Evolutionary conservation across 306 rosid genomes (phyloP).

Genomic region (Malus sylvestris): DNA sequence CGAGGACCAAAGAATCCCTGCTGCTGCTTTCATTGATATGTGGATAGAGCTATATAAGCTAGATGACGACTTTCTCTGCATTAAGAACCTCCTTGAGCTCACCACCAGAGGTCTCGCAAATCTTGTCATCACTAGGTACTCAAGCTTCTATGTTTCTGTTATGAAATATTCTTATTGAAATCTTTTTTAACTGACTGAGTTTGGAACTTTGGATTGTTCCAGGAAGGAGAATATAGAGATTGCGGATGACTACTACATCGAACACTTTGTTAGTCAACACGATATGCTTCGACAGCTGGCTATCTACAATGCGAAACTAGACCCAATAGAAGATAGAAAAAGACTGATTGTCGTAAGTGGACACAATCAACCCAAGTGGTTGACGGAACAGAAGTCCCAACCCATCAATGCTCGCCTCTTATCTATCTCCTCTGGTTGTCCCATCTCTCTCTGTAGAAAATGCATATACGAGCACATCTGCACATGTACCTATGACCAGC

Average conservation of each 20-base stretch:
- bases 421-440: conserved; percentile 45
- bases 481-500: background rate
- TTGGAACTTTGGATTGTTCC: background rate
- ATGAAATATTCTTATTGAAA: conserved; percentile 30
- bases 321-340: conserved; percentile 22
- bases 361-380: conserved; percentile 50
- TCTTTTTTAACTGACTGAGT: background rate
- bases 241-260: conserved; percentile 28
- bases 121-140: conserved; percentile 10
- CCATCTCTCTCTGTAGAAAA: conserved; percentile 1
- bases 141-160: background rate
- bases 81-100: conserved; percentile 30
- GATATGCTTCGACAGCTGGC: conserved; percentile 57
- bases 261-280: conserved; percentile 39
- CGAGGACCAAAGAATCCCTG: conserved; percentile 56
- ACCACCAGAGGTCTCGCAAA: conserved; percentile 28
- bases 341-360: conserved; percentile 27
- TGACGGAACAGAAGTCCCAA: conserved; percentile 29
- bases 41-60: conserved; percentile 38
- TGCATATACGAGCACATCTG: background rate
- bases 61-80: conserved; percentile 31
- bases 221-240: conserved; percentile 30
- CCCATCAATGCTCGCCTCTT: conserved; percentile 32
- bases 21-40: conserved; percentile 51
- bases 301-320: conserved; percentile 27